A percentile compares a stretch with the other conserved stretches of the same genome.
Evolutionary conservation across 1,284 basidiomycete genomes (phyloP).

Genomic region (Grifola frondosa): DNA sequence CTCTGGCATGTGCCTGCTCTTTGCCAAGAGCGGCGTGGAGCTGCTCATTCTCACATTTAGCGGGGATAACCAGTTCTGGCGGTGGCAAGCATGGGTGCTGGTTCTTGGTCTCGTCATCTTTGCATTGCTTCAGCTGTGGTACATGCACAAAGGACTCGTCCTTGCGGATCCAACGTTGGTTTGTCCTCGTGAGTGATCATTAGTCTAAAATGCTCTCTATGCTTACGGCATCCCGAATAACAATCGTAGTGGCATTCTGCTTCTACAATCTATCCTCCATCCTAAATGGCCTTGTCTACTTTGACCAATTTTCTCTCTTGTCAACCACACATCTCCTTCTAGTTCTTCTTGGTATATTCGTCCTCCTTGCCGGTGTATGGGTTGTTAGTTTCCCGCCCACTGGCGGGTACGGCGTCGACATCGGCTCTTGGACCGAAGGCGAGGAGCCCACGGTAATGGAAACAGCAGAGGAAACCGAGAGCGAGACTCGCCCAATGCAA

Average conservation of each 20-base stretch:
- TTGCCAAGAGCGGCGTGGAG: constrained; percentile 94
- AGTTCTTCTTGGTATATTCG: constrained; percentile 76
- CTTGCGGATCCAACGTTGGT: constrained; percentile 87
- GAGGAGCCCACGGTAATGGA: constrained; percentile 27
- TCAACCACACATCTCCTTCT: constrained; percentile 67
- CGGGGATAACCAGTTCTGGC: constrained; percentile 86
- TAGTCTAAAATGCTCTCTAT: background rate
- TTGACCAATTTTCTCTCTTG: constrained; percentile 82
- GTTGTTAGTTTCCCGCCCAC: constrained; percentile 74
- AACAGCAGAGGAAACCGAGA: constrained; percentile 18
- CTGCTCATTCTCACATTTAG: constrained; percentile 80
- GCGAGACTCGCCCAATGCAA: constrained; percentile 6
- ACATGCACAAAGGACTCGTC: constrained; percentile 87
- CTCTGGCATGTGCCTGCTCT: constrained; percentile 89
- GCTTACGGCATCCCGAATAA: constrained; percentile 7
- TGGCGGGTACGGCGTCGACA: constrained; percentile 48
- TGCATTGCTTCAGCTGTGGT: constrained; percentile 84
- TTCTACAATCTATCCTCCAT: constrained; percentile 95
- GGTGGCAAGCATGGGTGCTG: constrained; percentile 83
- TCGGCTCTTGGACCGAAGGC: constrained; percentile 53
- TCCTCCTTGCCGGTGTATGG: constrained; percentile 90
- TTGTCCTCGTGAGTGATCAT: constrained; percentile 71
- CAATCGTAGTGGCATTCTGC: constrained; percentile 93
- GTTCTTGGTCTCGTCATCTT: constrained; percentile 68
- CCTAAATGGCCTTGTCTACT: constrained; percentile 87